These are phyloP conservation scores for Epichloe uncinata DNA, from an alignment of 2,329 filamentous ascomycete species.

Conservation along the genomic window DNA sequence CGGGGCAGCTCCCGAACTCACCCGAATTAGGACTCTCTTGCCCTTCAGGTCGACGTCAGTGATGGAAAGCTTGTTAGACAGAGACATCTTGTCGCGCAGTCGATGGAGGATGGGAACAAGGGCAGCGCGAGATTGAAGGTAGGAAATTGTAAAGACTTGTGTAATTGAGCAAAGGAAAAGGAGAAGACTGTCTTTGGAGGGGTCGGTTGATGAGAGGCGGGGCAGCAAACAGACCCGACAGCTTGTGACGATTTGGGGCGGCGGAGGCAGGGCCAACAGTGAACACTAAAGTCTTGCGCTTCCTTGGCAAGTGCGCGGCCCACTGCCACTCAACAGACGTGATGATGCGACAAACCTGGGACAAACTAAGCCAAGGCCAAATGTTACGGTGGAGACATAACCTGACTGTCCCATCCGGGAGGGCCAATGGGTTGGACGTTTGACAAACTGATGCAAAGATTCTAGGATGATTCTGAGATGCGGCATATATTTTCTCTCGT, in stretches of 20 bases:
- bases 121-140: neutral
- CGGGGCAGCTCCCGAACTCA: constrained; percentile 33
- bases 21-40: constrained; percentile 96
- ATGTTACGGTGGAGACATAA: too few relatives aligned
- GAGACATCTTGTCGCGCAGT: constrained; percentile 61
- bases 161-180: neutral
- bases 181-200: constrained; percentile 1
- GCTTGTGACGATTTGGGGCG: neutral
- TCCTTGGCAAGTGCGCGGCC: too few relatives aligned
- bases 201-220: constrained; percentile 2
- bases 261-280: neutral
- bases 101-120: neutral
- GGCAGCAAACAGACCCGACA: neutral
- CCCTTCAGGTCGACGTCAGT: constrained; percentile 92
- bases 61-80: constrained; percentile 96
- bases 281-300: neutral
- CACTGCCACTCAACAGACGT: neutral
- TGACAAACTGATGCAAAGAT: neutral
- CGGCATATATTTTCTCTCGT: neutral
- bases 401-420: too few relatives aligned
- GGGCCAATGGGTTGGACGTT: too few relatives aligned
- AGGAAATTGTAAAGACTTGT: neutral
- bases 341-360: neutral
- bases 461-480: neutral
- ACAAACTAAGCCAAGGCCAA: too few relatives aligned